Base-by-base conservation (phyloP, 345 rosid genomes). In the Mercurialis annua region DNA sequence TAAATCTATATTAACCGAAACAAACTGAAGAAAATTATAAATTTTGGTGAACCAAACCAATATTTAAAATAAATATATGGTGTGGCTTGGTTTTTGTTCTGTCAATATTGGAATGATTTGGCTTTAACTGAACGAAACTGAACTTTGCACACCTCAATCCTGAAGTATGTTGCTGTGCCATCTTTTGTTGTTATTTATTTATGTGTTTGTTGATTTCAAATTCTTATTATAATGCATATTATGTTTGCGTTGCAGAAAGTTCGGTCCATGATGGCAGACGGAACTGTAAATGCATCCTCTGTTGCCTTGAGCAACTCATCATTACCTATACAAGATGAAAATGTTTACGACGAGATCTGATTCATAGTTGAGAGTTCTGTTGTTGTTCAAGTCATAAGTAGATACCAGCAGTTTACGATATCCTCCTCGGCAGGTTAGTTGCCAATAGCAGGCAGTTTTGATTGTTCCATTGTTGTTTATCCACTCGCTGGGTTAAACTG, bases 181-280 rank as follows among this genome's bases (percentile, higher is more conserved):
- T 12, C 18, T 21, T 64, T 59, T 48, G n/a, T 48, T 48, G 40
- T 48, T 48, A 17, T 51, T 21, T 51, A 6, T 21, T 46, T 46
- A 12, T 46, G 10, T 46, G 1, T 2, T 46, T 46, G 10, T 48
- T 12, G 5, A 16, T 21, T 2, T 33, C 16, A 38, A 24, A 46
- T 16, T 43, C 18, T 21, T 26, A 58, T 42, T 53, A 18, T 2
- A 64, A 50, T 26, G 18, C 8, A 51, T 23, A n/a, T 21, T 38
- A 2, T 34, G 33, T 65, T 58, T 62, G 21, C 8, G 31, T 56
- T 76, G 78, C 87, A 91, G 98, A 77, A 56, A 48, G 94, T 89
- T 38, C 78, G 89, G 44, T 70, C 83, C 23, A 72, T 38, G 79
- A 87, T 92, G 81, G 60, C 64, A 20, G 94, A 89, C 38, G 92